phyloP scores from a whole-genome alignment of 2,329 filamentous ascomycete genomes.

The Pestalotiopsis sp. region DNA sequence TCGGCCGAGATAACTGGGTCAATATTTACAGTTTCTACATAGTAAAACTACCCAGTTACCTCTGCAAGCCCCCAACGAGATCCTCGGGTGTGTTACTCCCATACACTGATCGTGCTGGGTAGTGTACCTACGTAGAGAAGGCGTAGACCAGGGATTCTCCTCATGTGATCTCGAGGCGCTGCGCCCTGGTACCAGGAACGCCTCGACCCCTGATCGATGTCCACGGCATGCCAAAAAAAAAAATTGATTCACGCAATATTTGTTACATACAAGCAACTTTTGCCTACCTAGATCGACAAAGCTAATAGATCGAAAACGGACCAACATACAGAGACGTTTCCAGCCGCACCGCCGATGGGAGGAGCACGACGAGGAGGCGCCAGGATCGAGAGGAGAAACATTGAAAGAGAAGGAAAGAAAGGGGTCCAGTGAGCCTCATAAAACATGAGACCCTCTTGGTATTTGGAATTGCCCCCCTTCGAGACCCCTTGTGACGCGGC shows the following conservation, averaged over 20 bases:
- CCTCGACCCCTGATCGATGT: neutral
- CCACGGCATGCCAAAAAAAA: neutral
- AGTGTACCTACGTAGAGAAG: too few relatives aligned
- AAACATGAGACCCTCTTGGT: neutral
- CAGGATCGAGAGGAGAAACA: neutral
- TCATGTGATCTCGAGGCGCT: neutral
- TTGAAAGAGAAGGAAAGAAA: neutral
- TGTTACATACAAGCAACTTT: neutral
- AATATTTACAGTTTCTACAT: too few relatives aligned
- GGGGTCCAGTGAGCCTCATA: neutral
- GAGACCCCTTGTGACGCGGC: neutral
- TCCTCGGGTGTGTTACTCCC: too few relatives aligned
- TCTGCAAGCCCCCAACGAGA: too few relatives aligned
- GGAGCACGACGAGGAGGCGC: neutral
- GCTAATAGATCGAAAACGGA: neutral
- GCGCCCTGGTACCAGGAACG: neutral
- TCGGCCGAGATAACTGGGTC: too few relatives aligned
- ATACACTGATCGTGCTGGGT: too few relatives aligned
- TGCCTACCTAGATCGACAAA: neutral
- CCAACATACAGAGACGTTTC: neutral
- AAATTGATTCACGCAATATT: neutral
- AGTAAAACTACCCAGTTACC: too few relatives aligned
- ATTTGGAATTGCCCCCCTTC: too few relatives aligned
- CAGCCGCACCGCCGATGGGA: neutral
- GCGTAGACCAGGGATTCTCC: neutral